phyloP scores from a whole-genome alignment of 371 early-diverging fungal species.

The Phascolomyces articulosus region DNA sequence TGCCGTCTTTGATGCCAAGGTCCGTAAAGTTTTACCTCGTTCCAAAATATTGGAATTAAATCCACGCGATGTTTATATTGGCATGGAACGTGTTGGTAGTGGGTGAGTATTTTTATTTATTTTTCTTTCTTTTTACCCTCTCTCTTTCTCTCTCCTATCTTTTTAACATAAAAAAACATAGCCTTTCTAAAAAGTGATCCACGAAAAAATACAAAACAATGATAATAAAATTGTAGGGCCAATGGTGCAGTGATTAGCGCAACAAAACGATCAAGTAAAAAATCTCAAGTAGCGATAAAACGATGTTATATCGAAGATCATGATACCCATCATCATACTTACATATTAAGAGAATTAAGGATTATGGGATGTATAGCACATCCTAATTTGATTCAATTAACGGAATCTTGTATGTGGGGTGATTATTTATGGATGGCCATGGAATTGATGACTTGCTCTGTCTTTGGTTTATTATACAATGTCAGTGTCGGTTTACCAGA shows the following conservation, averaged over 20 bases:
- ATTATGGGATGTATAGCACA: slow-evolving; percentile 52
- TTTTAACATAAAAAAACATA: background rate
- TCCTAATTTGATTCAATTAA: slow-evolving; percentile 40
- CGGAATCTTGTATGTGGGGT: slow-evolving; percentile 44
- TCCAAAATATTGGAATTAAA: slow-evolving; percentile 46
- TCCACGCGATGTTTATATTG: slow-evolving; percentile 41
- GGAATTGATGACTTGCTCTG: slow-evolving; percentile 56
- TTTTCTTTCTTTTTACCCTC: background rate
- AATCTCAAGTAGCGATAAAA: slow-evolving; percentile 50
- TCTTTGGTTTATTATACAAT: slow-evolving; percentile 46
- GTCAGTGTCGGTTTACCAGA: slow-evolving; percentile 47
- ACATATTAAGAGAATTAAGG: slow-evolving; percentile 47
- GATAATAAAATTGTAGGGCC: slow-evolving; percentile 18
- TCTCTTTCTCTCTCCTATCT: background rate
- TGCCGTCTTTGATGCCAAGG: slow-evolving; percentile 40
- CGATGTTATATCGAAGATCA: slow-evolving; percentile 54
- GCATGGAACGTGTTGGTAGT: slow-evolving; percentile 47
- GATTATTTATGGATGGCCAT: slow-evolving; percentile 57
- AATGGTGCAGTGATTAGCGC: slow-evolving; percentile 39
- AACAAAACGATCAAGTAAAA: slow-evolving; percentile 22
- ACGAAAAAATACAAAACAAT: background rate
- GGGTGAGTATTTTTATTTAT: slow-evolving; percentile 29
- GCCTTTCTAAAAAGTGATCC: slow-evolving; percentile 2
- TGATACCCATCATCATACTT: slow-evolving; percentile 47
- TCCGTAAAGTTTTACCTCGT: slow-evolving; percentile 47